Evolutionary conservation across 306 rosid species (phyloP), one percentile per base, ranked within the genome.

Genomic region (Lagenaria siceraria): DNA sequence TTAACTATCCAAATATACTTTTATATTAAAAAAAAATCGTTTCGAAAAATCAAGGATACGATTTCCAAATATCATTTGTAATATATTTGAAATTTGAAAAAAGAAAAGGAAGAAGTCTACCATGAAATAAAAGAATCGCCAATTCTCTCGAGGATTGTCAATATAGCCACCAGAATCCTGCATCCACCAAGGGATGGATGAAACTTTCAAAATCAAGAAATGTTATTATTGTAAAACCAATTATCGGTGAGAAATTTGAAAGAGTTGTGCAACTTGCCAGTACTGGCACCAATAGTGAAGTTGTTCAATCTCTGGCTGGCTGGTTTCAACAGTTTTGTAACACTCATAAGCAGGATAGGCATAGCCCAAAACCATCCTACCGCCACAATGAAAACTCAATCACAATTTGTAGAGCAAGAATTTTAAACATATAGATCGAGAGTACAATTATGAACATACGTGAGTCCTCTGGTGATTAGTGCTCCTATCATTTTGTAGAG

Each of bases 231-330:
- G 24, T 1, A 24, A 46, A 70, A 14, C 22, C 24, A 63, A 33
- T n/a, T 33, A 46, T 43, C 4, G 56, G 14, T 38, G n/a, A 3
- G 17, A 58, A 35, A 35, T 9, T 53, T 63, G 42, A 35, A 29
- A 14, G 54, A 77, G 58, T 24, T 8, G 0, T 43, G 58, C 11
- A 7, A 49, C 53, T 76, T 88, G 90, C 98, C 98, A 94, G 70
- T 94, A 94, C 79, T 94, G 94, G 86, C 98, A 94, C 98, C 97
- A 94, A 79, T 90, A 94, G 80, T 85, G 93, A 78, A 94, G 97
- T 27, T 88, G 89, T 72, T 91, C 93, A 38, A 94, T 91, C 83
- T 91, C 94, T 3, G 98, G 92, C 82, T 78, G 85, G 81, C 89
- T 91, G 84, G 78, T 87, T 78, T 94, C 97, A 15, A 91, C 96